Base-by-base conservation (phyloP, 306 rosid genomes). In the Medicago lupulina region DNA sequence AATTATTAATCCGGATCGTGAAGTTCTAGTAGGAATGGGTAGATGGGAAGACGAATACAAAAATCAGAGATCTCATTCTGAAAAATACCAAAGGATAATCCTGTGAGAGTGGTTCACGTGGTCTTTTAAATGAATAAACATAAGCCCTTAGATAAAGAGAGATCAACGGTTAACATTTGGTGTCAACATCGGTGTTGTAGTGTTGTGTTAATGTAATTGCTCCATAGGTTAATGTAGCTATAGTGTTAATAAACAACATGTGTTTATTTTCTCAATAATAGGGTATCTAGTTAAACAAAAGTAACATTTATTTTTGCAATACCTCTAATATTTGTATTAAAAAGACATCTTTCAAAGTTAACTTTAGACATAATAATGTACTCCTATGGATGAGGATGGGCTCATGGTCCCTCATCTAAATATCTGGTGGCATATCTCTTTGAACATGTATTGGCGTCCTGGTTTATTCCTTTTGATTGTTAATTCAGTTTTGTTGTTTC, bases 381-480 rank as follows among this genome's bases (percentile, higher is more conserved):
- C 13, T 19, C 12, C 44, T 61, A 61, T 34, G 44, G 87, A 85
- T 81, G 65, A 74, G 51, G 40, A 80, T 59, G 21, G 54, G 14
- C 15, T 58, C 11, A 57, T 75, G 80, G 76, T 73, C 87, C 90
- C 80, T 18, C 5, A 67, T 11, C 68, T 67, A 70, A 71, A 82
- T 51, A 71, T 71, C 75, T 71, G 4, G 36, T 9, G 51, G 87
- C 74, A 83, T 86, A 86, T 71, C 78, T 76, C 63, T 70, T 78
- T 86, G 44, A 13, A 53, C 54, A 57, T 18, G 8, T 9, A 31
- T 72, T 62, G 75, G 68, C 73, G 71, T 13, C 19, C 41, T 46
- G 34, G 25, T 74, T 81, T 83, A 67, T 86, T 75, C 82, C 66
- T 39, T 61, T 73, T 61, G 61, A 67, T 65, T 25, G n/a, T 77